Conservation (phyloP, 179 eudicot genomes). For the Gypsophila paniculata region DNA sequence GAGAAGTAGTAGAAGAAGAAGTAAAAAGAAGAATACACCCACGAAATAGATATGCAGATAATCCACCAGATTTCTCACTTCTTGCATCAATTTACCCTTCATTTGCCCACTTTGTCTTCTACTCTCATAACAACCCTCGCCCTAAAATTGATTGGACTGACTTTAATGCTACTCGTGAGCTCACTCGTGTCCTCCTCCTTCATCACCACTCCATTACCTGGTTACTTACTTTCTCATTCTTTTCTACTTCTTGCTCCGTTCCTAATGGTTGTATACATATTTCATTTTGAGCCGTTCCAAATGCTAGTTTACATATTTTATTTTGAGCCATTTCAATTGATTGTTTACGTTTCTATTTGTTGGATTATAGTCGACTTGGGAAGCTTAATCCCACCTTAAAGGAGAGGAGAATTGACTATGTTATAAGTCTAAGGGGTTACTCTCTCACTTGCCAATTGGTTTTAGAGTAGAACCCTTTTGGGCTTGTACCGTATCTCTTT, state of each 20-base stretch:
- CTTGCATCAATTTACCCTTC: constrained; percentile 74
- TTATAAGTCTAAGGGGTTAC: too few relatives aligned
- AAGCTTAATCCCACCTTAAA: too few relatives aligned
- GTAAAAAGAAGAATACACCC: constrained; percentile 57
- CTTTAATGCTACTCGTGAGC: constrained; percentile 85
- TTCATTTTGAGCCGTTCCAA: too few relatives aligned
- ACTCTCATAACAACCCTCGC: constrained; percentile 54
- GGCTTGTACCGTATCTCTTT: too few relatives aligned
- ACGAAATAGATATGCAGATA: constrained; percentile 66
- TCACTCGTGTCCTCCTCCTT: constrained; percentile 73
- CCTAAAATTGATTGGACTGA: constrained; percentile 93
- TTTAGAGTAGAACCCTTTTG: too few relatives aligned
- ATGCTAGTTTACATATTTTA: too few relatives aligned
- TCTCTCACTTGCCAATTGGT: too few relatives aligned
- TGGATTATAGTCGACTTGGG: too few relatives aligned
- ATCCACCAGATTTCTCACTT: constrained; percentile 64
- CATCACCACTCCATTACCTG: constrained; percentile 75
- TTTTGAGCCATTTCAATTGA: too few relatives aligned
- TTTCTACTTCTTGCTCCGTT: background rate
- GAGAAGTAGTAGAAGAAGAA: constrained; percentile 21
- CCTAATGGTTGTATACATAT: too few relatives aligned
- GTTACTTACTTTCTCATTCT: constrained; percentile 17
- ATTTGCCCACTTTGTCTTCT: constrained; percentile 57
- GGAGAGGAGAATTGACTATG: too few relatives aligned
- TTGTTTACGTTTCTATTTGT: too few relatives aligned